Evolutionary conservation across 2,329 filamentous ascomycete genomes (phyloP), one percentile per base, ranked within the genome.

Genomic region (Cercospora janseana): DNA sequence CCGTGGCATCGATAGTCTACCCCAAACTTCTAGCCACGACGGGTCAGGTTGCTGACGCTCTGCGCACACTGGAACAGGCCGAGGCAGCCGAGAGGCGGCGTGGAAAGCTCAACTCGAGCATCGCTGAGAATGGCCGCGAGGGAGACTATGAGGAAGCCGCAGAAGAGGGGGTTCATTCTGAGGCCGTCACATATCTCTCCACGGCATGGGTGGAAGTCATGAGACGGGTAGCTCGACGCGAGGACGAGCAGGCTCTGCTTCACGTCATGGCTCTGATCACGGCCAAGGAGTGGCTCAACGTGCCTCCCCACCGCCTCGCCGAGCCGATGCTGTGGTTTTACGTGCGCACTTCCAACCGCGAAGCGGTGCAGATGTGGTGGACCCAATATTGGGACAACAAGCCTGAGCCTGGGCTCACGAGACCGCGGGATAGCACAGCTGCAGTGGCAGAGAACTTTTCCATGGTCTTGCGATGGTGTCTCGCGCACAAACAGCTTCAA

Each of bases 311-410:
- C 4, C 12, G 3, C 6, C 18, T 38, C 18, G 35, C 35, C 18
- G 8, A 20, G 6, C 15, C 23, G 5, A 55, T 63, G 52, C 48
- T 83, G 2, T 68, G 67, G 0, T 86, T 85, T 59, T 89, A 84
- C 60, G 79, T 84, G 1, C 66, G 72, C 9, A 75, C 74, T 35
- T 72, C 83, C 57, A 72, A 81, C 38, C 63, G 85, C 3, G 66
- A 75, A n/a, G 78, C 80, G 54, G 83, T 83, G 2, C 83, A 86
- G 62, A 65, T 73, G 9, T 88, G 89, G 80, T 52, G 51, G 46
- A 27, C 21, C n/a, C 35, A 47, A 24, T 32, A 48, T 13, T 45
- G 21, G 34, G 13, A 35, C n/a, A 9, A 18, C 13, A 20, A 6
- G n/a, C 8, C 12, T 2, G 35, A 38, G n/a, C 35, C 4, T 13